Conservation (phyloP, 768 basidiomycete species). For the Tephrocybe sp. region DNA sequence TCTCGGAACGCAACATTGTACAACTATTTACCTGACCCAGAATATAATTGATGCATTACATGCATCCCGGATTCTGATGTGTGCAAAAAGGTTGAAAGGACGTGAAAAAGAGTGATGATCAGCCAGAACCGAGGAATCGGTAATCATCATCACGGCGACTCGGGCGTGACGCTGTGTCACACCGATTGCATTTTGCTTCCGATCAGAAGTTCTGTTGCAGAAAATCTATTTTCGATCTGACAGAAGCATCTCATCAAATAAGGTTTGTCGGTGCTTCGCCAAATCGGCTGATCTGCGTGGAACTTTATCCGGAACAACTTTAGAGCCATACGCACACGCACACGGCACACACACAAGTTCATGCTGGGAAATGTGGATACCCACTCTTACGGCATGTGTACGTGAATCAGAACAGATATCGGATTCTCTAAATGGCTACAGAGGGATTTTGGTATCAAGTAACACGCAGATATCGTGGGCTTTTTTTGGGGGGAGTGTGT, state of each 20-base stretch:
- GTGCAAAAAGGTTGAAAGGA: neutral
- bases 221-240: constrained; percentile 29
- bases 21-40: constrained; percentile 9
- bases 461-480: constrained; percentile 1
- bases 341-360: neutral
- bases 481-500: neutral
- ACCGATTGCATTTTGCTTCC: constrained; percentile 27
- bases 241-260: constrained; percentile 15
- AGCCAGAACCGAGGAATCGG: constrained; percentile 12
- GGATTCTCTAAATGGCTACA: constrained; percentile 10
- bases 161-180: constrained; percentile 9
- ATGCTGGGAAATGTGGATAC: constrained; percentile 11
- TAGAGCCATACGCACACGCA: neutral
- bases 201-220: constrained; percentile 43
- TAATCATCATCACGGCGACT: constrained; percentile 11
- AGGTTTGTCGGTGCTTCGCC: constrained; percentile 13
- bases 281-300: constrained; percentile 18
- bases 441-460: constrained; percentile 9
- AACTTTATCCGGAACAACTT: constrained; percentile 6
- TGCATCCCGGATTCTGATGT: constrained; percentile 6
- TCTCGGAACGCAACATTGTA: constrained; percentile 16
- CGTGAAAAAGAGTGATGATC: constrained; percentile 5
- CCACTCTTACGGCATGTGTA: neutral
- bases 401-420: constrained; percentile 3
- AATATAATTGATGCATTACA: constrained; percentile 9